Base-by-base conservation (phyloP, 2,329 filamentous ascomycete genomes). In the Madurella fahalii region DNA sequence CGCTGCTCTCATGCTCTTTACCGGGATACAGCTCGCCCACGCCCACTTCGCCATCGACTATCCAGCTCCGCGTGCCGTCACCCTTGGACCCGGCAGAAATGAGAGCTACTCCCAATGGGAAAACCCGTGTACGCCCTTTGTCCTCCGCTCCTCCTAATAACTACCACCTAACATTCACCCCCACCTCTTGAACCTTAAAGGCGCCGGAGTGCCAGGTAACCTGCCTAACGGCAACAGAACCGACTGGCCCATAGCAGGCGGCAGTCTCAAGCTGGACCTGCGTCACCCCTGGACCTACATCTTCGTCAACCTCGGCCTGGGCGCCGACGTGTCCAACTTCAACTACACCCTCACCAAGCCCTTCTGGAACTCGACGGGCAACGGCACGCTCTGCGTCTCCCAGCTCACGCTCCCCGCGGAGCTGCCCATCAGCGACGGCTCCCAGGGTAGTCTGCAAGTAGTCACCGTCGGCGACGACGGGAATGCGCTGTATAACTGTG, bases 401-500 rank as follows among this genome's bases (percentile, higher is more conserved):
- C 69, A 76, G 58, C 71, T 91, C 13, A 67, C 71, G 31, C 69
- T 87, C 4, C 83, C 83, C 5, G 63, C 66, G 16, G 72, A 72
- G 5, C 59, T 82, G 20, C 74, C 75, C 47, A 69, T 85, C 39
- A 68, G 67, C 20, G 82, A 87, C 39, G 87, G 87, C 41, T 77
- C 79, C 60, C 75, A 80, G 46, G 87, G 79, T 13, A 86, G 82
- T 32, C 73, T 91, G 52, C 87, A 90, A 72, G 82, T 91, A 49
- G 78, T 90, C 37, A 85, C 83, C 4, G 74, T 83, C 45, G 83
- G 82, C 30, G 74, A 80, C 18, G 74, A 72, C 4, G 79, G 76
- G 17, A 77, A 76, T 40, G 83, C 86, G 15, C 72, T 91, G 32
- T 91, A 90, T 71, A 87, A 85, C 70, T 92, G 88, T 69, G 85